Percentiles rank a stretch among this genome's conserved stretches.
Conservation (phyloP, 148 eudicot genomes). For the Diospyros lotus region DNA sequence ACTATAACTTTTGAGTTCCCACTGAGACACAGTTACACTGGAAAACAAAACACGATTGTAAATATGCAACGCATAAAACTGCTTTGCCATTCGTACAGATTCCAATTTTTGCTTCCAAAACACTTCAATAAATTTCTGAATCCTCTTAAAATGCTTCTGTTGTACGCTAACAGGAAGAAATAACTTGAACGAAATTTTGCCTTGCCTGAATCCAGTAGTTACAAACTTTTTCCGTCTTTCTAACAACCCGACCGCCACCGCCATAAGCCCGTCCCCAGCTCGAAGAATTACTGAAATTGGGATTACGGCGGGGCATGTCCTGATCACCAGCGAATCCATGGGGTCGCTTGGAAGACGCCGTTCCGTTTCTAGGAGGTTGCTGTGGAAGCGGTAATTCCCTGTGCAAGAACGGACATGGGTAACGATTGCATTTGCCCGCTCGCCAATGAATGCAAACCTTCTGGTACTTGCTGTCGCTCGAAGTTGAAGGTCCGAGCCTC, state of each 20-base stretch:
- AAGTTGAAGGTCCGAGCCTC: conserved; percentile 45
- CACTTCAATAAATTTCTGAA: too few relatives aligned
- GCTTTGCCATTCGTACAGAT: too few relatives aligned
- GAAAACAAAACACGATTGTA: too few relatives aligned
- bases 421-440: conserved; percentile 63
- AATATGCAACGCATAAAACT: too few relatives aligned
- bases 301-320: conserved; percentile 47
- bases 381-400: conserved; percentile 47
- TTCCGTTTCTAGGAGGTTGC: conserved; percentile 29
- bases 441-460: conserved; percentile 78
- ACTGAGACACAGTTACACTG: too few relatives aligned
- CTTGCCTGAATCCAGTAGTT: conserved; percentile 52
- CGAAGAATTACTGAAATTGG: conserved; percentile 46
- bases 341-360: conserved; percentile 48
- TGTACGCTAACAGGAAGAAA: too few relatives aligned
- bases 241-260: conserved; percentile 28
- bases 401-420: conserved; percentile 66
- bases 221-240: conserved; percentile 64
- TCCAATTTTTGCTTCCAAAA: too few relatives aligned
- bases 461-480: conserved; percentile 27
- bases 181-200: too few relatives aligned
- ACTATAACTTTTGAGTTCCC: too few relatives aligned
- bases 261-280: conserved; percentile 54
- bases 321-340: conserved; percentile 66
- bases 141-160: too few relatives aligned